phyloP scores from a whole-genome alignment of 2,329 filamentous ascomycete genomes.

The Lachnum nothofagi region DNA sequence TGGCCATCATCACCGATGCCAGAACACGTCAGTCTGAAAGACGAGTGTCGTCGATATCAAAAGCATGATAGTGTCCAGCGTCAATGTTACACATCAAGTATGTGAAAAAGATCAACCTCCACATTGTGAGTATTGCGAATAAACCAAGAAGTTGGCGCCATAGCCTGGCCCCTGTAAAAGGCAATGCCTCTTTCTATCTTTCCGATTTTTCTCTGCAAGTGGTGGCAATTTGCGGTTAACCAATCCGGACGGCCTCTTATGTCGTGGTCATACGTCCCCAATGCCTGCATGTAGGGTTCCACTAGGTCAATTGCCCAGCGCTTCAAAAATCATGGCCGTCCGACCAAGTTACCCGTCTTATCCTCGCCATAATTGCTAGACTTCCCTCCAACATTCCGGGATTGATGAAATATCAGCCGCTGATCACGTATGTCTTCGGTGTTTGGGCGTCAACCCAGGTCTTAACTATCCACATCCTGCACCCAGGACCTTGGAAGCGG shows the following conservation, averaged over 20 bases:
- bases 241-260: too few species aligned
- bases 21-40: too few species aligned
- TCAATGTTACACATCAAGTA: not conserved
- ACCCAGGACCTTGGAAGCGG: not conserved
- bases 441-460: not conserved
- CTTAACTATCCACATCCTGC: not conserved
- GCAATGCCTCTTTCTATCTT: not conserved
- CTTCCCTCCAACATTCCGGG: not conserved
- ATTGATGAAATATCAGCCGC: conserved; percentile 11
- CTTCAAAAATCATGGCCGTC: too few species aligned
- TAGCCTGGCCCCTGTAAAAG: not conserved
- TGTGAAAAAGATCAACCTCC: not conserved
- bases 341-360: too few species aligned
- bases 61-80: too few species aligned
- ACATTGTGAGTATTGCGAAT: not conserved
- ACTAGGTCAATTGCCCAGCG: too few species aligned
- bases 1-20: too few species aligned
- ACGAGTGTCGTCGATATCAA: too few species aligned
- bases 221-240: too few species aligned
- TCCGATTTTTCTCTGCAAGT: too few species aligned
- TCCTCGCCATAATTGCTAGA: not conserved
- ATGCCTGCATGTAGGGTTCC: too few species aligned
- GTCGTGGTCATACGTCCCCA: too few species aligned
- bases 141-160: not conserved
- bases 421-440: conserved; percentile 5